phyloP scores from a whole-genome alignment of 768 basidiomycete genomes.

The Amanita muscaria region DNA sequence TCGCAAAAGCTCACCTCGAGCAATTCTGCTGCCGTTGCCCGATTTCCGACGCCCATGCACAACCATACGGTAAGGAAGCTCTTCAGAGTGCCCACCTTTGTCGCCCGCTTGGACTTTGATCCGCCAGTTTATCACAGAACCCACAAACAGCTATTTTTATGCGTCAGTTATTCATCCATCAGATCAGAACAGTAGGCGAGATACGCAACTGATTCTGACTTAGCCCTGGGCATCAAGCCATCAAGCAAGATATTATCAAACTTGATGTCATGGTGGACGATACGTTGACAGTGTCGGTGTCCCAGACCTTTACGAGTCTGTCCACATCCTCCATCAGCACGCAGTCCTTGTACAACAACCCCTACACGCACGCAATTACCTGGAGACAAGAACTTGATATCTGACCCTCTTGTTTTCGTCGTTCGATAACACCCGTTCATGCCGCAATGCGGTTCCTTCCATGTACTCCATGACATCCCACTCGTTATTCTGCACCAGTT shows the following conservation, averaged over 20 bases:
- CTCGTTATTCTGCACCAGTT: constrained; percentile 84
- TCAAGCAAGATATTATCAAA: constrained; percentile 91
- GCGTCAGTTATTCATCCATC: neutral
- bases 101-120: constrained; percentile 93
- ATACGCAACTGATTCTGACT: constrained; percentile 92
- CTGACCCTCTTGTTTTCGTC: constrained; percentile 94
- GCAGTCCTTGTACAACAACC: too few species aligned
- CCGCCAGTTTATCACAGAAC: constrained; percentile 92
- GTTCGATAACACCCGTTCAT: constrained; percentile 99
- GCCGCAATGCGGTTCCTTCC: constrained; percentile 94
- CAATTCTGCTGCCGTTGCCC: constrained; percentile 84
- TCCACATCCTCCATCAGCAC: neutral
- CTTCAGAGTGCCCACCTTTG: constrained; percentile 98
- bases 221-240: constrained; percentile 86
- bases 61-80: constrained; percentile 95
- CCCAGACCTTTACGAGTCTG: constrained; percentile 94
- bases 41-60: constrained; percentile 90
- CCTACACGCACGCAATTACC: too few species aligned
- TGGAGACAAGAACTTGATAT: constrained; percentile 87
- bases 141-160: constrained; percentile 97
- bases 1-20: constrained; percentile 61
- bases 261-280: constrained; percentile 97
- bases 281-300: constrained; percentile 87
- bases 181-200: neutral
- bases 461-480: constrained; percentile 99